Base-by-base conservation (phyloP, 1,139 yeast species). In the Yamadazyma spencermartinsiae region DNA sequence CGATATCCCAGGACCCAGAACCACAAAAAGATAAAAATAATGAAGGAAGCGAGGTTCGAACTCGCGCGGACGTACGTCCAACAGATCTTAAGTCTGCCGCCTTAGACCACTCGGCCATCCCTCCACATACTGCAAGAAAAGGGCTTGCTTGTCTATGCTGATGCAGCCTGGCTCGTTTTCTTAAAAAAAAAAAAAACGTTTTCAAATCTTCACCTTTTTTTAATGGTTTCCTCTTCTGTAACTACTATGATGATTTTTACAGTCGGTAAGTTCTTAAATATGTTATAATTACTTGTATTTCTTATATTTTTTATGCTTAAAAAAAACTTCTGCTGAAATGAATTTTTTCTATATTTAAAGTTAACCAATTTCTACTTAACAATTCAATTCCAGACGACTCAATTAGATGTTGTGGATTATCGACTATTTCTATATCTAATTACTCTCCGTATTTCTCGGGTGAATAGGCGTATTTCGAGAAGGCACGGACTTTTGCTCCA, bases 41-140 rank as follows among this genome's bases (percentile, higher is more conserved):
- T 80, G 85, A 79, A 78, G 84, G 85, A 75, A 77, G 86, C 85
- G 86, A 79, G 86, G 84, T 79, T 80, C 86, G 86, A 80, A 80
- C 86, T 79, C 85, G 84, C 85, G 85, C 86, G 86, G 85, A 78
- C 80, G 65, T 62, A 54, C 51, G 72, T 68, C 75, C 75, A 69
- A 65, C 66, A 64, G 75, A 69, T 66, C 75, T 69, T 69, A 69
- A 69, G 75, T 69, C 75, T 65, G 66, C 74, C 75, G 74, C 75
- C 75, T 68, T 68, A 68, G 74, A 68, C 74, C 74, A 68, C 74
- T 68, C 74, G 74, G 74, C 74, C 74, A 68, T 67, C 74, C 74
- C 74, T 68, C 74, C 74, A 14, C 3, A 16, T 28, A 7, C 9
- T 23, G 26, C 8, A 11, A 23, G 26, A 7, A 7, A 19, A 19